phyloP scores from a whole-genome alignment of 805 yeast genomes.

The Wickerhamomyces tratensis region DNA sequence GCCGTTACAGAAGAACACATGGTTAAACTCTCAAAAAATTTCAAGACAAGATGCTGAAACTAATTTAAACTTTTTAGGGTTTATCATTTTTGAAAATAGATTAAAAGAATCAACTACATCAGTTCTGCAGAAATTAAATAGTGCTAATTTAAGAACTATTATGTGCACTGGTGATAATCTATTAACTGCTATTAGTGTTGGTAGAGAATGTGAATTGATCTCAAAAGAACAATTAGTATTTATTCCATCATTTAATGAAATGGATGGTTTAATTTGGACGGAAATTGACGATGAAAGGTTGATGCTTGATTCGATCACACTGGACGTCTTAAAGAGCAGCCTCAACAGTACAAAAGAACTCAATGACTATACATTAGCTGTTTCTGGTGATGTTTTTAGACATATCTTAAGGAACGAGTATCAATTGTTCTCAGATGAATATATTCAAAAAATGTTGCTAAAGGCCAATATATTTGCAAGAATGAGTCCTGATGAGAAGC shows the following conservation, averaged over 20 bases:
- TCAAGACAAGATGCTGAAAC: conserved; percentile 61
- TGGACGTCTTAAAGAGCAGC: conserved; percentile 32
- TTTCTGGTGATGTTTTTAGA: conserved; percentile 90
- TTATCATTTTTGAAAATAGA: conserved; percentile 87
- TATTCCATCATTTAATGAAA: conserved; percentile 50
- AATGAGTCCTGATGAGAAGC: conserved; percentile 99
- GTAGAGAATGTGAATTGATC: conserved; percentile 70
- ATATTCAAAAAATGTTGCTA: conserved; percentile 52
- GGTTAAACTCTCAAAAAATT: conserved; percentile 39
- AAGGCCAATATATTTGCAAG: conserved; percentile 80
- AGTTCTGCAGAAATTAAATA: conserved; percentile 48
- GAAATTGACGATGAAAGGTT: conserved; percentile 51
- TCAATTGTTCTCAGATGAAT: conserved; percentile 21
- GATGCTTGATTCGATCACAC: conserved; percentile 53
- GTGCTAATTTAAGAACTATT: conserved; percentile 70
- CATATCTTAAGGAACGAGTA: conserved; percentile 42
- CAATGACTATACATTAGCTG: conserved; percentile 52
- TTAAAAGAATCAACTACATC: conserved; percentile 59
- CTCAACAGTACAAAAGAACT: conserved; percentile 16
- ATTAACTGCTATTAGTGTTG: conserved; percentile 90
- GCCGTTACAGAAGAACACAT: conserved; percentile 30
- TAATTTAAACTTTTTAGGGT: conserved; percentile 70
- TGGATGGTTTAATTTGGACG: conserved; percentile 38
- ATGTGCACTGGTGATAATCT: conserved; percentile 99
- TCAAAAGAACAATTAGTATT: conserved; percentile 34